Conservation (phyloP, 139 green algal species). For the Mesotaenium endlicherianum region DNA sequence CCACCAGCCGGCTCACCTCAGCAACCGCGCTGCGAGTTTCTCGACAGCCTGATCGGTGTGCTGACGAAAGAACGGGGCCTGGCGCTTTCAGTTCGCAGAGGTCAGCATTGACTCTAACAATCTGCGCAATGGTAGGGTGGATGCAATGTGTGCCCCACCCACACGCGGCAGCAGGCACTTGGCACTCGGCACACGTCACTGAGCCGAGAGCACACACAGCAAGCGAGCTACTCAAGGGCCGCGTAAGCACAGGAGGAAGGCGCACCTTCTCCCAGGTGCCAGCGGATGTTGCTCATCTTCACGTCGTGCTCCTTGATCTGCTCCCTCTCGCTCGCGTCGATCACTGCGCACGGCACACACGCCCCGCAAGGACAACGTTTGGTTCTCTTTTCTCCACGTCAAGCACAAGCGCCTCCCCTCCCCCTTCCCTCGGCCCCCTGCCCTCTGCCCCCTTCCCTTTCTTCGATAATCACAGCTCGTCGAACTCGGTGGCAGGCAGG, state of each 20-base stretch:
- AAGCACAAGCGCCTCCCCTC: background rate
- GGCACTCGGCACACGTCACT: background rate
- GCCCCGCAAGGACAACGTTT: background rate
- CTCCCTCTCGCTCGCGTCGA: slow-evolving; percentile 35
- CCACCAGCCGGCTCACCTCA: too few species aligned
- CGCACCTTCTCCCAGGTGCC: slow-evolving; percentile 33
- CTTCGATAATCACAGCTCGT: background rate
- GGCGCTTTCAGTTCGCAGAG: background rate
- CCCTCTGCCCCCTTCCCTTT: background rate
- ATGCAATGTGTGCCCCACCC: background rate
- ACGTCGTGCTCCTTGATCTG: slow-evolving; percentile 10
- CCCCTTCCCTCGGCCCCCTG: background rate
- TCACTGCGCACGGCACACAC: slow-evolving; percentile 10
- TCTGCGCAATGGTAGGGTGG: background rate
- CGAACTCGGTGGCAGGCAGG: background rate
- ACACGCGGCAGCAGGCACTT: background rate
- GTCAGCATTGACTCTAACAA: background rate
- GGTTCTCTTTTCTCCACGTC: background rate
- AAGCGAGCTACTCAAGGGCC: too few species aligned
- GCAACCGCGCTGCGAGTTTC: too few species aligned
- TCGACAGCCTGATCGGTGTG: too few species aligned
- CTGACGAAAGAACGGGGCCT: too few species aligned
- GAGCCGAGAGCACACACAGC: background rate
- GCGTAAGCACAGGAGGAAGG: too few species aligned
- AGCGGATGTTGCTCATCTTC: slow-evolving; percentile 17